phyloP scores from a whole-genome alignment of 2,329 filamentous ascomycete species.

The Colletotrichum acutatum region DNA sequence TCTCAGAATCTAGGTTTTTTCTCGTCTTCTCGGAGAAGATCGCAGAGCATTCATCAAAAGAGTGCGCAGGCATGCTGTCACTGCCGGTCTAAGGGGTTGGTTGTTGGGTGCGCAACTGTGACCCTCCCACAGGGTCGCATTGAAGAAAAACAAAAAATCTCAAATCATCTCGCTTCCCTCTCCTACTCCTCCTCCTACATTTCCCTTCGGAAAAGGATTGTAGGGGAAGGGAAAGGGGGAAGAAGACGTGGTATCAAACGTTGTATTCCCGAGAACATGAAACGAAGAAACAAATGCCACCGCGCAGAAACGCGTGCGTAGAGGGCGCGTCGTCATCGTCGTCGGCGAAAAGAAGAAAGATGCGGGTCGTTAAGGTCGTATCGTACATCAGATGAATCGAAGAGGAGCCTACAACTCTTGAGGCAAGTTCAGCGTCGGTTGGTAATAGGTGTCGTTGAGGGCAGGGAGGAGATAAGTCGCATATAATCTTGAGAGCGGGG shows the following conservation, averaged over 20 bases:
- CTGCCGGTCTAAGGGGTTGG: constrained; percentile 4
- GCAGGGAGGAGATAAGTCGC: background rate
- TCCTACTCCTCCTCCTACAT: background rate
- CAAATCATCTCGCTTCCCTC: constrained; percentile 10
- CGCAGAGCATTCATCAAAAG: background rate
- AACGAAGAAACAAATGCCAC: constrained; percentile 22
- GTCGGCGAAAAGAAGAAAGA: constrained; percentile 39
- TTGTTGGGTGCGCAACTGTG: background rate
- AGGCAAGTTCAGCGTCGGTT: background rate
- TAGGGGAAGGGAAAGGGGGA: too few relatives aligned
- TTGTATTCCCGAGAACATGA: constrained; percentile 32
- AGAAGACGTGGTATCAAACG: constrained; percentile 34
- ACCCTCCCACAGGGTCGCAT: background rate
- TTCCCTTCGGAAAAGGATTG: background rate
- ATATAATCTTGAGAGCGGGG: background rate
- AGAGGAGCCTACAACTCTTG: background rate
- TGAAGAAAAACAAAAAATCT: background rate
- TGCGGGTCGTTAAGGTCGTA: constrained; percentile 31
- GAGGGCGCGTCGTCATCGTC: background rate
- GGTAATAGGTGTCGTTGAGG: background rate
- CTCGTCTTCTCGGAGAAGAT: background rate
- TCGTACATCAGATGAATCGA: constrained; percentile 24
- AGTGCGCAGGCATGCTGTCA: background rate
- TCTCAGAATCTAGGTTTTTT: background rate
- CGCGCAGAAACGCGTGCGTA: background rate